Evolutionary conservation across 768 basidiomycete genomes (phyloP).

Genomic region (Boletus bicolor): DNA sequence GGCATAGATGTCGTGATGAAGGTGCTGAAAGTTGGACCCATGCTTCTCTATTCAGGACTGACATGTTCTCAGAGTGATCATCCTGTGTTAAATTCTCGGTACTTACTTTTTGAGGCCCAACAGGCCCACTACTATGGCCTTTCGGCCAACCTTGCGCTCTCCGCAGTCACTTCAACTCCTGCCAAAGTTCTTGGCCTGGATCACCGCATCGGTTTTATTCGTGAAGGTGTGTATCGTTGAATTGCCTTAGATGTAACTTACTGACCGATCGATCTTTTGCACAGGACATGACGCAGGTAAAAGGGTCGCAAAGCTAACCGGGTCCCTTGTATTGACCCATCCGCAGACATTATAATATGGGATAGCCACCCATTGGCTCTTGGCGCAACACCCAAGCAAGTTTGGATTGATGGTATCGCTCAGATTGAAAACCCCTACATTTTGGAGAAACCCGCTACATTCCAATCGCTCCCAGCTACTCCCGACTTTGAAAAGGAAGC

Average conservation of each 20-base stretch:
- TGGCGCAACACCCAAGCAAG: constrained; percentile 76
- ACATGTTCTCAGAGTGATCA: constrained; percentile 44
- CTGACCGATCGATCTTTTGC: not conserved
- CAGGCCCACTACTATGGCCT: constrained; percentile 74
- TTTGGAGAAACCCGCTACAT: constrained; percentile 48
- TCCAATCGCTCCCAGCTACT: constrained; percentile 51
- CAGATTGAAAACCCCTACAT: constrained; percentile 53
- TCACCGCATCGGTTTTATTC: constrained; percentile 68
- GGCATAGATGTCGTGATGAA: constrained; percentile 63
- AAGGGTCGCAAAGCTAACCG: not conserved
- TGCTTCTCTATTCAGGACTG: not conserved
- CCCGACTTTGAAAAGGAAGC: constrained; percentile 68
- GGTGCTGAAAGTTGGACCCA: constrained; percentile 35
- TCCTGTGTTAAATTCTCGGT: constrained; percentile 53
- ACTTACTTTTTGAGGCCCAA: constrained; percentile 55
- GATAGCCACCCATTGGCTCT: constrained; percentile 75
- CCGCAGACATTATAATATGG: constrained; percentile 67
- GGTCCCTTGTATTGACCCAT: not conserved
- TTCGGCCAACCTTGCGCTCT: constrained; percentile 58
- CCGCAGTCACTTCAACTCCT: constrained; percentile 68
- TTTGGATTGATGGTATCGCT: constrained; percentile 81
- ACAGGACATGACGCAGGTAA: constrained; percentile 69
- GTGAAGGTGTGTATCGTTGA: constrained; percentile 39
- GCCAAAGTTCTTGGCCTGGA: constrained; percentile 68
- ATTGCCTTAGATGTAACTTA: not conserved